Evolutionary conservation across 257 asterid genomes (phyloP), one percentile per base, ranked within the genome.

Genomic region (Penstemon barbatus): DNA sequence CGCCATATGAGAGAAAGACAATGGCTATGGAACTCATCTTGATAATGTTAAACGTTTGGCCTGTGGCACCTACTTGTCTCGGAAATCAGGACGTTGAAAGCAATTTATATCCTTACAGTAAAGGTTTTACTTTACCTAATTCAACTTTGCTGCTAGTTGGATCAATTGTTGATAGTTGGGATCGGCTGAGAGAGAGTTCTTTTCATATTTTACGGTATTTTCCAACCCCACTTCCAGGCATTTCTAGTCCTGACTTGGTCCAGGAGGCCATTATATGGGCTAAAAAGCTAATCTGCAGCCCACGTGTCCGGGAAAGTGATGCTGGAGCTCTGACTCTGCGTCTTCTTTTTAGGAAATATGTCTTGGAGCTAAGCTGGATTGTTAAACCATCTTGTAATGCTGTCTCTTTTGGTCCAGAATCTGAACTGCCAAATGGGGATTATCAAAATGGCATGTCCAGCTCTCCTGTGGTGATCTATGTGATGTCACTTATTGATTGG

Each of bases 231-330:
- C 93, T 90, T 73, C 96, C 99, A 48, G 97, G 99, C 50, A 79
- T 93, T 56, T 43, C 55, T 77, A 77, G 78, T 67, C 84, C 90
- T 37, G 82, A 74, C 66, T 70, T 76, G 81, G 96, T 87, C 53
- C 69, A 60, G 45, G 80, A 79, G 75, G 85, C 90, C 75, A 78
- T 93, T 79, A 71, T 76, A 58, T 90, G 96, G 99, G 94, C 97
- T 37, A 93, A 90, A 87, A 85, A 85, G 77, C 84, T 93, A 62
- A 78, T 90, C 44, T 85, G 94, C 77, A 90, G 97, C 71, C 97
- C 99, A 70, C 99, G 99, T 43, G 99, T 93, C 51, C 79, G 99
- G 75, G 99, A 93, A 84, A 82, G 94, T 83, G 99, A 93, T 80
- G 99, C 99, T 71, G 99, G 99, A 65, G 97, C 99, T 74, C 89